Base-by-base conservation (phyloP, 352 stramenopile species). In the Aphanomyces astaci region DNA sequence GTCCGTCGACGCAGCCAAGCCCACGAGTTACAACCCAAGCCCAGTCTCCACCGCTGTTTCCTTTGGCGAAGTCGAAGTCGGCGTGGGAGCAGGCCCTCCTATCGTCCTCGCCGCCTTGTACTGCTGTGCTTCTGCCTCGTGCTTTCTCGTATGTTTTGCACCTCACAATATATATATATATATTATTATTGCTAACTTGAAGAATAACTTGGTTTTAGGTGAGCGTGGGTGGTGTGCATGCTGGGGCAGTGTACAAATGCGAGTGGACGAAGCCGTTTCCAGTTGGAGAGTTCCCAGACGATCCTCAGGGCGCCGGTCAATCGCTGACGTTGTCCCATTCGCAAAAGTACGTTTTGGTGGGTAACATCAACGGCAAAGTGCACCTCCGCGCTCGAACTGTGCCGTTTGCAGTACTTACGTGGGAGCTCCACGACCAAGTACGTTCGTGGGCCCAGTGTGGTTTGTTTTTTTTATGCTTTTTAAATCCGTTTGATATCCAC, bases 351-450 rank as follows among this genome's bases (percentile, higher is more conserved):
- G 49, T 96, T 39, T 56, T 96, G 7, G 89, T 79, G 32, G 84
- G 86, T 1, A 73, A 89, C 52, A 77, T 77, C 2, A 94, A 95
- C 56, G 89, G 89, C 60, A 87, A 84, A 46, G 88, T 96, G 52
- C 83, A 92, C 33, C 45, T 97, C 19, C 86, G 89, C 17, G 79
- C 76, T 3, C 59, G 60, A 1, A 46, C 39, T 2, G 67, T 76
- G 48, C 87, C 87, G 3, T 72, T 82, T 51, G 80, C 83, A 3
- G 96, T 88, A 40, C 75, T 90, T 33, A 86, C 73, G 5, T 79
- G 84, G 43, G 83, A 88, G 62, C 89, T 92, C 36, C 89, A 97
- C 70, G 90, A 96, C 59, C 75, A 67, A 31, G 60, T 67, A 62
- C 43, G n/a, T 15, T 54, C 24, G 1, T 63, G 17, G 13, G 19